Evolutionary conservation across 2,329 filamentous ascomycete genomes (phyloP), one percentile per base, ranked within the genome.

Genomic region (Rachicladosporium sp.): DNA sequence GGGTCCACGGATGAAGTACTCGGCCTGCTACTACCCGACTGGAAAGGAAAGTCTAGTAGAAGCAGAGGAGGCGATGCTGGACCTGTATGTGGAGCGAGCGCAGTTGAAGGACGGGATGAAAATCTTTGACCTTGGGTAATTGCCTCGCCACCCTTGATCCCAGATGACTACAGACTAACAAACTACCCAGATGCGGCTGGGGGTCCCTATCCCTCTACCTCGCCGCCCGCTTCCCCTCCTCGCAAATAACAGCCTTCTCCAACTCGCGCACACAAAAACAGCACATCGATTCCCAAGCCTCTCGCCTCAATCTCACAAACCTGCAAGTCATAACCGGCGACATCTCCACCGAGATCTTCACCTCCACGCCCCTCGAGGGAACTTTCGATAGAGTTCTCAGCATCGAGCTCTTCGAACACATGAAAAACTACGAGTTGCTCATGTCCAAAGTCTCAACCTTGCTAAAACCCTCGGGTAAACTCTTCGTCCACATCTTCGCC

Each of bases 391-490:
- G 79, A 9, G 74, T 82, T 1, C 64, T 83, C 10, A 78, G 74
- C 6, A 78, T 83, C 45, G 80, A 82, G 68, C 66, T 83, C 9
- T 82, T 84, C 52, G 79, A 83, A 56, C 80, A 83, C 58, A 82
- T 83, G 78, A 83, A 83, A 57, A 83, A 83, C 57, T 82, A 83
- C 58, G 71, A 78, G 45, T 62, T 75, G 9, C 68, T 83, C 15
- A 72, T 83, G 62, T 68, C 69, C 33, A 83, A 83, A 57, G 61
- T 82, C 10, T 54, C 67, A 3, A 64, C 68, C 23, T 68, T 76
- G 2, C 62, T 83, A 39, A 77, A 73, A 47, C 71, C 75, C 0
- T 66, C 67, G 1, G 80, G 79, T 4, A 80, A 81, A 60, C 63
- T 82, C 10, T 82, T 83, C 50, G 73, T 82, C 41, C 79, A 83